Evolutionary conservation across 371 early-diverging fungal genomes (phyloP).

Genomic region (Dinochytrium kinnereticum): DNA sequence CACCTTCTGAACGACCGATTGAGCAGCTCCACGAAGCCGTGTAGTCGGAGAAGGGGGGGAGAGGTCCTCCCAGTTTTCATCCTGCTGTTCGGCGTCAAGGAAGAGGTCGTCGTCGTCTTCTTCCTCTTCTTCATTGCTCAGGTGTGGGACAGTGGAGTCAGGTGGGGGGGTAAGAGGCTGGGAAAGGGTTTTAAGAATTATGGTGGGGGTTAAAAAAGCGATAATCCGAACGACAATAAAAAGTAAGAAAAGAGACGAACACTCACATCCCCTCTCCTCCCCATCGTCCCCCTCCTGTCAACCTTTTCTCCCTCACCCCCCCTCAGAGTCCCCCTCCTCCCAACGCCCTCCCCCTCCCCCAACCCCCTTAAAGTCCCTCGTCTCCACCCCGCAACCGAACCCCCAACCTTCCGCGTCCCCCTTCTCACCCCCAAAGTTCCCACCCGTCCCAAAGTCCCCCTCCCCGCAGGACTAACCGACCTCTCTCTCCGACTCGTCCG

Average conservation of each 20-base stretch:
- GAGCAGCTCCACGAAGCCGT: background rate
- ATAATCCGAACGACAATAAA: background rate
- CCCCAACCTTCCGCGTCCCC: no score
- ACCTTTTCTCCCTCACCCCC: background rate
- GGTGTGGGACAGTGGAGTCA: no score
- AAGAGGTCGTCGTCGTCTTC: constrained; percentile 14
- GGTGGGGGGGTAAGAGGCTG: no score
- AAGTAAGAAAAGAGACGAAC: no score
- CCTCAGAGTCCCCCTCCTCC: background rate
- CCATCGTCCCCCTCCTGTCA: constrained; percentile 3
- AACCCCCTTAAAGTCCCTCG: no score
- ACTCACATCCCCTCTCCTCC: background rate
- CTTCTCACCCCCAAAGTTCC: no score
- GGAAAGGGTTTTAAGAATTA: no score
- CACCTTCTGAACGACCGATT: background rate
- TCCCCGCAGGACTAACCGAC: no score
- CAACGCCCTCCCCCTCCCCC: background rate
- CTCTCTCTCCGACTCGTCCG: background rate
- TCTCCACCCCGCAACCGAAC: no score
- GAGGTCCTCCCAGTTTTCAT: background rate
- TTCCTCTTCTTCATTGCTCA: background rate
- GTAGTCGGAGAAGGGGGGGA: background rate
- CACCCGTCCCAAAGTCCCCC: constrained; percentile 6
- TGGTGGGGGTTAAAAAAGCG: no score
- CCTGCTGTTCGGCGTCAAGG: constrained; percentile 2